Evolutionary conservation across 768 basidiomycete genomes (phyloP).

Genomic region (Floccularia luteovirens): DNA sequence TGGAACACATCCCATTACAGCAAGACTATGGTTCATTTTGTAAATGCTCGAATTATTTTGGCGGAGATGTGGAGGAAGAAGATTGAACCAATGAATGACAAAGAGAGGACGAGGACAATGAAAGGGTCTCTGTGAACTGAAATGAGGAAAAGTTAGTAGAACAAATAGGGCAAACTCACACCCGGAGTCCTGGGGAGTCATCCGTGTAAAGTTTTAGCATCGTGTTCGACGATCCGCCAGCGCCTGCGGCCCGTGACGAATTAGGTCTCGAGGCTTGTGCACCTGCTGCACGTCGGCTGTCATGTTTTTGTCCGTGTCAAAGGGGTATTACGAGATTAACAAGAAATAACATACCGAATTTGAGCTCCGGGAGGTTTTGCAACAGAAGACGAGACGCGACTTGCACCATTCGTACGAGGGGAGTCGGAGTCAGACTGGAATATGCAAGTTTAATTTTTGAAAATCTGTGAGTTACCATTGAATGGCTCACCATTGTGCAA

Average conservation of each 20-base stretch:
- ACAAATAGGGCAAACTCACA: slow-evolving; percentile 52
- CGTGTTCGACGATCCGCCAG: slow-evolving; percentile 94
- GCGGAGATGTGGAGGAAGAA: slow-evolving; percentile 98
- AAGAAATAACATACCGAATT: slow-evolving; percentile 49
- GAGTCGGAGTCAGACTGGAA: slow-evolving; percentile 77
- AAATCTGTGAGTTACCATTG: slow-evolving; percentile 27
- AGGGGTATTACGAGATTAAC: background rate
- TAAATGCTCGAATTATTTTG: slow-evolving; percentile 86
- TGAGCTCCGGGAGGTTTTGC: slow-evolving; percentile 75
- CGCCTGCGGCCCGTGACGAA: slow-evolving; percentile 85
- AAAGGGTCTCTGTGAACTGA: slow-evolving; percentile 72
- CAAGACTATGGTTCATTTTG: too few relatives aligned
- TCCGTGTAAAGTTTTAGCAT: slow-evolving; percentile 99
- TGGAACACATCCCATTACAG: too few relatives aligned
- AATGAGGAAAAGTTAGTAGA: slow-evolving; percentile 1
- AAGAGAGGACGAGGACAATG: slow-evolving; percentile 91
- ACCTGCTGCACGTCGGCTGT: slow-evolving; percentile 68
- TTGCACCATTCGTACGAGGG: slow-evolving; percentile 32
- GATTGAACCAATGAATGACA: slow-evolving; percentile 95
- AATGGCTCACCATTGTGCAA: slow-evolving; percentile 31
- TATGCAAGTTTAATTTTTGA: background rate
- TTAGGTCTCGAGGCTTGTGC: slow-evolving; percentile 67
- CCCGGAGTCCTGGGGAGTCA: slow-evolving; percentile 93
- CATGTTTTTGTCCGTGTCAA: background rate
- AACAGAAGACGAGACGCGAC: slow-evolving; percentile 38